Evolutionary conservation across 768 basidiomycete species (phyloP), one percentile per base, ranked within the genome.

Genomic region (Leucosporidium yakuticum): DNA sequence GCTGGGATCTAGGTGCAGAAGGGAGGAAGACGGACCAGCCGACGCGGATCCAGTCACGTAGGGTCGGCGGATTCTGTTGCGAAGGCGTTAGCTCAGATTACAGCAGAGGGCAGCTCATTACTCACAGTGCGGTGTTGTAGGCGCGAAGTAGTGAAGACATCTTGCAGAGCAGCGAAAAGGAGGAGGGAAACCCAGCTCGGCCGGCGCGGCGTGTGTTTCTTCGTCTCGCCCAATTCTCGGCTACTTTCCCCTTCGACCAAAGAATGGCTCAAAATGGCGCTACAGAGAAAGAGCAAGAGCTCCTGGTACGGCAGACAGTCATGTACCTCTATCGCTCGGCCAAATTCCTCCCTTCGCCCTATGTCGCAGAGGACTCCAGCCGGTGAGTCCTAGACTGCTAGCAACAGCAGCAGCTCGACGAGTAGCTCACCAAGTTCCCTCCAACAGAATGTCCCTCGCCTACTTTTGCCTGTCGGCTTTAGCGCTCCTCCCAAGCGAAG

Each of bases 391-490:
- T 25, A 74, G 71, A 65, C 57, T n/a, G 20, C 36, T 47, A 48
- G 9, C 53, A 17, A 6, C n/a, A 34, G 12, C 15, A 17, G n/a
- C 36, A 27, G 1, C 27, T 21, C 15, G 9, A 6, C n/a, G 1
- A 31, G 2, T n/a, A 14, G 39, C n/a, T 39, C 19, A n/a, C 34
- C 15, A 1, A 32, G 50, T 29, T 4, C 27, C 0, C 15, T 23
- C 39, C 23, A 31, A 64, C 71, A 96, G 94, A 75, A 81, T 95
- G 75, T 90, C 90, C 6, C 77, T 96, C 59, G 86, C 83, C 23
- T 97, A 92, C 81, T 99, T 98, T 77, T 91, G 89, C 73, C 80
- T 98, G 25, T 88, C 91, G 0, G 83, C 85, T 0, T 80, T 99
- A 47, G 94, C 97, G 75, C 79, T 98, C 36, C 82, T 92, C 21